Conservation (phyloP, 148 eudicot species). For the Camellia sinensis region DNA sequence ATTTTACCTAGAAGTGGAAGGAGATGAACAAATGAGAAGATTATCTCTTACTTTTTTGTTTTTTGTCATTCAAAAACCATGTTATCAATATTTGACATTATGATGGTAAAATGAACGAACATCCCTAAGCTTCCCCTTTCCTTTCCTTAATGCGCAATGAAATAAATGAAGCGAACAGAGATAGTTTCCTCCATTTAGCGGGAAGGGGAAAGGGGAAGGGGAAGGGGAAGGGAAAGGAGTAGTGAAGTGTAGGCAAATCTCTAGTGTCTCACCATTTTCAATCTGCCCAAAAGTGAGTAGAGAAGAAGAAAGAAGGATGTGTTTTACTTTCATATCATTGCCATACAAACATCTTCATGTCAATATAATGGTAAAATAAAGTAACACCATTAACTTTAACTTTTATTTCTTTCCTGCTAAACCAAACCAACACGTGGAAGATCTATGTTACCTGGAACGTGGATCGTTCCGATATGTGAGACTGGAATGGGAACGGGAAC, state of each 20-base stretch:
- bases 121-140: background rate
- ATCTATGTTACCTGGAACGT: too few relatives aligned
- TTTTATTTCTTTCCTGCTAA: too few relatives aligned
- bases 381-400: too few relatives aligned
- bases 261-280: background rate
- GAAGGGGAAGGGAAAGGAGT: background rate
- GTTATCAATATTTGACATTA: background rate
- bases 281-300: background rate
- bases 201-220: background rate
- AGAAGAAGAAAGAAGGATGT: background rate
- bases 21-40: background rate
- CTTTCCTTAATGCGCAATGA: background rate
- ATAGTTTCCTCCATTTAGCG: background rate
- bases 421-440: too few relatives aligned
- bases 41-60: background rate
- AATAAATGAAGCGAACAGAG: background rate
- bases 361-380: too few relatives aligned
- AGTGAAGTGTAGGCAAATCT: background rate
- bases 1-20: background rate
- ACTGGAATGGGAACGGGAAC: too few relatives aligned
- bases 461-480: too few relatives aligned
- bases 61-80: background rate
- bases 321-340: too few relatives aligned
- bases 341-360: too few relatives aligned
- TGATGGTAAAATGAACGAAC: background rate